These are phyloP conservation scores for Ceriops zippeliana DNA, from an alignment of 345 rosid genomes.

Conservation along the genomic window DNA sequence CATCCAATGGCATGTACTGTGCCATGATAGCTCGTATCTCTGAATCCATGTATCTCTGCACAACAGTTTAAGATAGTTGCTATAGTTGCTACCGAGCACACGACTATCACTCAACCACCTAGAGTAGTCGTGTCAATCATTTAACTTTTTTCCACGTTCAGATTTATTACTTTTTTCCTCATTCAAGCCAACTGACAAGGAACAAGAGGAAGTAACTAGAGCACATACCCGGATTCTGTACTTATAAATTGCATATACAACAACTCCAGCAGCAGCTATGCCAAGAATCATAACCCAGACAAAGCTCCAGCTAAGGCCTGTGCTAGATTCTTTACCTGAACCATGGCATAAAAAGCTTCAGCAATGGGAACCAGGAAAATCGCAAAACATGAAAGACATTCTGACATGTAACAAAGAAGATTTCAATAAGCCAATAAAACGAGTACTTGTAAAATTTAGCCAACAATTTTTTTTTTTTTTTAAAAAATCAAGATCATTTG, in stretches of 20 bases:
- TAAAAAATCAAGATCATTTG: too few species aligned
- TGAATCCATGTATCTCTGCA: conserved; percentile 91
- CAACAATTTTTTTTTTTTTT: too few species aligned
- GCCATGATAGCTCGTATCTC: conserved; percentile 94
- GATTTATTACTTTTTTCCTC: not conserved
- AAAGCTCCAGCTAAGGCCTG: conserved; percentile 60
- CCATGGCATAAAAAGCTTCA: conserved; percentile 3
- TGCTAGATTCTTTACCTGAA: conserved; percentile 48
- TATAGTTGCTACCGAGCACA: not conserved
- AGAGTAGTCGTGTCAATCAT: not conserved
- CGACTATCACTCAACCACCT: not conserved
- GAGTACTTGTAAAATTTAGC: too few species aligned
- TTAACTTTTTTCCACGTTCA: not conserved
- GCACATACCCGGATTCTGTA: conserved; percentile 78
- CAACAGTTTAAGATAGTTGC: not conserved
- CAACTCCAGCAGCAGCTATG: conserved; percentile 55
- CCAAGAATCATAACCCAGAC: conserved; percentile 68
- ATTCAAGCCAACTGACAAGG: not conserved
- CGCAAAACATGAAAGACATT: not conserved
- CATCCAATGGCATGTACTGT: conserved; percentile 94
- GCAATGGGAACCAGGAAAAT: not conserved
- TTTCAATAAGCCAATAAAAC: too few species aligned
- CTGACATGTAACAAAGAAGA: too few species aligned
- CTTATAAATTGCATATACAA: conserved; percentile 79
- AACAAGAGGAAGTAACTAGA: not conserved